Evolutionary conservation across 2,329 filamentous ascomycete genomes (phyloP).

Genomic region (Diaporthe sp.): DNA sequence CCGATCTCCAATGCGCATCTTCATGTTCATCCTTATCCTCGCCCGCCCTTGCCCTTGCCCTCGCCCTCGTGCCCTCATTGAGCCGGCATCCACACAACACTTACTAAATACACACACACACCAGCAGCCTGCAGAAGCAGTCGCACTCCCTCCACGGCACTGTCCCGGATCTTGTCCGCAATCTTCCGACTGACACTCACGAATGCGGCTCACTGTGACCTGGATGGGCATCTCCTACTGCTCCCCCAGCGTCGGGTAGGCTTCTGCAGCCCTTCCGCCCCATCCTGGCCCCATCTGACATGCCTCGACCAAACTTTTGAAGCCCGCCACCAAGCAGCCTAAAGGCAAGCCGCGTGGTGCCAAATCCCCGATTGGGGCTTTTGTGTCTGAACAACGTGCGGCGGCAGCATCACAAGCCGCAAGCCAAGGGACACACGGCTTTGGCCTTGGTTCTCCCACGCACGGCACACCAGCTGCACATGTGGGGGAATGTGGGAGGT

Average conservation of each 20-base stretch:
- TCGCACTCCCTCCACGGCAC: background rate
- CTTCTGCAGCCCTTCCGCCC: slow-evolving; percentile 26
- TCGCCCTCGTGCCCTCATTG: background rate
- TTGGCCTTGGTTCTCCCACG: slow-evolving; percentile 11
- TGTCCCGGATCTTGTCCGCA: background rate
- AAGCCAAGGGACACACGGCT: background rate
- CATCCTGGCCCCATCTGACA: slow-evolving; percentile 3
- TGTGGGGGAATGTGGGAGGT: background rate
- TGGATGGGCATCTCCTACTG: background rate
- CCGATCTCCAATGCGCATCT: slow-evolving; percentile 5
- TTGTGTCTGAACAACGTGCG: slow-evolving; percentile 6
- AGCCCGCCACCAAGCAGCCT: slow-evolving; percentile 19
- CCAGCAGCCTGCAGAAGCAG: background rate
- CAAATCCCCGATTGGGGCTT: slow-evolving; percentile 22
- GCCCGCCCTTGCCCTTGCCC: no score
- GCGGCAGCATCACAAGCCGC: slow-evolving; percentile 9
- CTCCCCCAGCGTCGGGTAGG: background rate
- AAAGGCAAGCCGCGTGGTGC: slow-evolving; percentile 19
- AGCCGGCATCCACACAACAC: background rate
- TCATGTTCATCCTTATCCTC: background rate
- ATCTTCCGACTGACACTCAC: slow-evolving; percentile 9
- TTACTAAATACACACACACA: background rate
- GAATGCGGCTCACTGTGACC: background rate
- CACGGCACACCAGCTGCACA: background rate
- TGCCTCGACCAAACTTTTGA: slow-evolving; percentile 27